Conservation (phyloP, 768 basidiomycete species). For the Phlebiopsis gigantea region DNA sequence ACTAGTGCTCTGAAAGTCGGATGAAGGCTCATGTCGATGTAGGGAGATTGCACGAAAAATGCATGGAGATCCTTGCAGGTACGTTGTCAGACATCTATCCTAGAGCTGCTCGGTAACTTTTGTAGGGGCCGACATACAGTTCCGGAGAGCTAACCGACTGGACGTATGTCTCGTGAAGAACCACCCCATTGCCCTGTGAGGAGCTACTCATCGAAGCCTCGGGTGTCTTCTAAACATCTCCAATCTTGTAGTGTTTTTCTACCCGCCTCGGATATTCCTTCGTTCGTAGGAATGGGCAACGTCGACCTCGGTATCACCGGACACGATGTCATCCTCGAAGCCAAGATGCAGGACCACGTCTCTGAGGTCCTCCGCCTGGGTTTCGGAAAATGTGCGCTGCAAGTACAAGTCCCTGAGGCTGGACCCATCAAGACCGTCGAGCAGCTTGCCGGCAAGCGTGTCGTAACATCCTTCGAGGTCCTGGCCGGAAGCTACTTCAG, state of each 20-base stretch:
- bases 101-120: not conserved
- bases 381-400: constrained; percentile 87
- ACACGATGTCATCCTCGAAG: constrained; percentile 93
- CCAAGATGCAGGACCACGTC: constrained; percentile 73
- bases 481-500: constrained; percentile 76
- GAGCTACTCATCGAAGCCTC: constrained; percentile 1
- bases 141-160: constrained; percentile 77
- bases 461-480: constrained; percentile 95
- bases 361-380: constrained; percentile 78
- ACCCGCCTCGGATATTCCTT: constrained; percentile 94
- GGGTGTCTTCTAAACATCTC: not conserved
- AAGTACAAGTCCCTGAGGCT: constrained; percentile 86
- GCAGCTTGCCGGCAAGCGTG: constrained; percentile 82
- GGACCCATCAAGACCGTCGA: constrained; percentile 65
- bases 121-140: constrained; percentile 88
- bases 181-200: constrained; percentile 89
- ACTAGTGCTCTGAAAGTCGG: not conserved
- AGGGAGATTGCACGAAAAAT: constrained; percentile 88
- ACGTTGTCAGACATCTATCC: not conserved
- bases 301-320: constrained; percentile 97
- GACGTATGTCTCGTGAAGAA: constrained; percentile 95
- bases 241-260: constrained; percentile 73
- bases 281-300: constrained; percentile 96
- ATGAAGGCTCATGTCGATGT: not conserved
- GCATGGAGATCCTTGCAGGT: constrained; percentile 81